phyloP scores from a whole-genome alignment of 495 filamentous ascomycete species.

The Podospora fimiseda region DNA sequence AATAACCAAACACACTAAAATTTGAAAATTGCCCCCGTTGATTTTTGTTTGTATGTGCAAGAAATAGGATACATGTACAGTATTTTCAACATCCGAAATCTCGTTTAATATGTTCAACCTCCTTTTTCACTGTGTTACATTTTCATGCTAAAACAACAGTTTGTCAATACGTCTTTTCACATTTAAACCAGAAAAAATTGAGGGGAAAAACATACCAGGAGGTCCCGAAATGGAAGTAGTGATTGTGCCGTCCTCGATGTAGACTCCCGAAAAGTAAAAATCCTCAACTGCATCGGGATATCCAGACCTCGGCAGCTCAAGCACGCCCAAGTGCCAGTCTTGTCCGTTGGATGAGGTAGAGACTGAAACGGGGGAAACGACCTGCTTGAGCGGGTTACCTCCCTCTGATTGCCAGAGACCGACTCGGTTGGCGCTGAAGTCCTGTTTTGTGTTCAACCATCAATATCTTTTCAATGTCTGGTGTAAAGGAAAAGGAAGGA shows the following conservation, averaged over 20 bases:
- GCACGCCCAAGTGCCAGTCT: slow-evolving; percentile 70
- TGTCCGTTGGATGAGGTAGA: slow-evolving; percentile 59
- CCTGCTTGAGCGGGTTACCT: slow-evolving; percentile 47
- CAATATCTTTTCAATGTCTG: no score
- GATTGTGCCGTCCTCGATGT: slow-evolving; percentile 57
- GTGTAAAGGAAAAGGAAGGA: neutral
- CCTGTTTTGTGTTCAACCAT: slow-evolving; percentile 14
- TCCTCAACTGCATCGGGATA: slow-evolving; percentile 51
- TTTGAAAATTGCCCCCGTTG: no score
- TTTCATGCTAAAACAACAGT: no score
- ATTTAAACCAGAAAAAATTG: neutral
- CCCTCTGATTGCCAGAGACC: slow-evolving; percentile 64
- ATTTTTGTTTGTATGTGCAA: no score
- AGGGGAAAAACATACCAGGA: slow-evolving; percentile 19
- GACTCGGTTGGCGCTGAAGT: slow-evolving; percentile 56
- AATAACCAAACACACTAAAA: no score
- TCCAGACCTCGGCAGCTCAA: slow-evolving; percentile 56
- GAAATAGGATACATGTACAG: no score
- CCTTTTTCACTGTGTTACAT: no score
- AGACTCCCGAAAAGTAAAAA: slow-evolving; percentile 68
- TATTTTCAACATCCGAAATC: no score
- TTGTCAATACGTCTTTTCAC: no score
- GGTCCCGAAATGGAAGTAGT: slow-evolving; percentile 52
- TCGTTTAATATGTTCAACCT: no score
- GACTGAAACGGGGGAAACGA: slow-evolving; percentile 50